Evolutionary conservation across 2,329 filamentous ascomycete genomes (phyloP).

Genomic region (Chaetomium sp.): DNA sequence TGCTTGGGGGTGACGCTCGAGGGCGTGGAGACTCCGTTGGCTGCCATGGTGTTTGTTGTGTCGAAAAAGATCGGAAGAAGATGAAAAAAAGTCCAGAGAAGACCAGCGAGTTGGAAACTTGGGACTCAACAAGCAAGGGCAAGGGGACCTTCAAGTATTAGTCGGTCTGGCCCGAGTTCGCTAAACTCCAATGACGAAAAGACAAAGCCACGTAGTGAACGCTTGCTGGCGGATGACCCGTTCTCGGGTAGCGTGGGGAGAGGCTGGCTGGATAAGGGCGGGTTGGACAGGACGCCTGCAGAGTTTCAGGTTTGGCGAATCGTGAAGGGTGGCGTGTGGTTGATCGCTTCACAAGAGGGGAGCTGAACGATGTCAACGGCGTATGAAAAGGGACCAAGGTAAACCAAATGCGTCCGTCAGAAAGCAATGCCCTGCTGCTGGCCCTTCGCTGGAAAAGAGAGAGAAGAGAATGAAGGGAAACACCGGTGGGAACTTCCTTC

Average conservation of each 20-base stretch:
- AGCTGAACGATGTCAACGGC: not conserved
- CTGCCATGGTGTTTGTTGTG: constrained; percentile 31
- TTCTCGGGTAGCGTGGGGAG: not conserved
- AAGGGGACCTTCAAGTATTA: not conserved
- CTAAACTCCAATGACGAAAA: not conserved
- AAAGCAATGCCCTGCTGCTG: too few species aligned
- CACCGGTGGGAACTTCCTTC: too few species aligned
- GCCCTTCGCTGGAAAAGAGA: not conserved
- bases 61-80: not conserved
- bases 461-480: not conserved
- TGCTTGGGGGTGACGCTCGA: constrained; percentile 30
- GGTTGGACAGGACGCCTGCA: constrained; percentile 12
- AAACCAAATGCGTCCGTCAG: not conserved
- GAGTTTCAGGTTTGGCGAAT: constrained; percentile 12
- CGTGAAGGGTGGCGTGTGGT: not conserved
- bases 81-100: not conserved
- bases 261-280: constrained; percentile 2
- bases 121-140: not conserved
- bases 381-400: not conserved
- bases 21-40: constrained; percentile 33
- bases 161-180: constrained; percentile 1
- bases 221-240: not conserved
- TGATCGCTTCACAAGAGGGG: not conserved
- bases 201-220: constrained; percentile 6
- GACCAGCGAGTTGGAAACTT: not conserved